Base-by-base conservation (phyloP, 2,329 filamentous ascomycete species). In the Gaeumannomyces tritici region DNA sequence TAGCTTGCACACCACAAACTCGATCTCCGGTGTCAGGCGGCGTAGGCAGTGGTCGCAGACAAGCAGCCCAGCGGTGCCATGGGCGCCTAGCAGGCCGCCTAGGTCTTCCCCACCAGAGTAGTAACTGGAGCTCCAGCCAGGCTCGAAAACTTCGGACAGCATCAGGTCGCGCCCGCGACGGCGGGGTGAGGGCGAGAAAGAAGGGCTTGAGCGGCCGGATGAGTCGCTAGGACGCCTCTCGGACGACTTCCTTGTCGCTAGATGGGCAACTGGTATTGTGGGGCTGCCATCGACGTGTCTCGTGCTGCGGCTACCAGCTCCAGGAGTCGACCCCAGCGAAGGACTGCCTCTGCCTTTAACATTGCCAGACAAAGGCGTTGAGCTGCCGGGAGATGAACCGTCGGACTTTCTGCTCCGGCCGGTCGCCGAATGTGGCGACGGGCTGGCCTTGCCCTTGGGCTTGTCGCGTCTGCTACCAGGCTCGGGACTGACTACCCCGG, bases 1-100 rank as follows among this genome's bases (percentile, higher is more conserved):
- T 9, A 61, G 54, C 55, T 61, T 61, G 60, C 60, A 61, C 33
- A 61, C 33, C 11, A 29, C 31, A 13, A 61, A 31, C 55, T 61
- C 60, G 27, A 57, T 33, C 6, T 26, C 60, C n/a, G 60, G 60
- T 26, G 55, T 18, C 24, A 61, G 60, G 24, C 31, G 56, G 7
- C 60, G 29, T 26, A 61, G 60, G 27, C 60, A 61, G 55, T 47
- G 26, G 51, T 61, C 60, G 51, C 60, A 61, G 12, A 56, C 35
- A 3, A 55, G 60, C 47, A 51, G 29, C 5, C 54, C 51, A 15
- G 51, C 60, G 8, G 54, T 56, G 26, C 55, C 60, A n/a, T n/a
- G 15, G 51, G 42, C 26, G 21, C 24, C 58, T 2, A 51, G 21
- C 8, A 47, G 29, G 26, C 33, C n/a, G 59, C 54, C 21, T 28